phyloP scores from a whole-genome alignment of 768 basidiomycete species.

The Rhodotorula kratochvilovae region DNA sequence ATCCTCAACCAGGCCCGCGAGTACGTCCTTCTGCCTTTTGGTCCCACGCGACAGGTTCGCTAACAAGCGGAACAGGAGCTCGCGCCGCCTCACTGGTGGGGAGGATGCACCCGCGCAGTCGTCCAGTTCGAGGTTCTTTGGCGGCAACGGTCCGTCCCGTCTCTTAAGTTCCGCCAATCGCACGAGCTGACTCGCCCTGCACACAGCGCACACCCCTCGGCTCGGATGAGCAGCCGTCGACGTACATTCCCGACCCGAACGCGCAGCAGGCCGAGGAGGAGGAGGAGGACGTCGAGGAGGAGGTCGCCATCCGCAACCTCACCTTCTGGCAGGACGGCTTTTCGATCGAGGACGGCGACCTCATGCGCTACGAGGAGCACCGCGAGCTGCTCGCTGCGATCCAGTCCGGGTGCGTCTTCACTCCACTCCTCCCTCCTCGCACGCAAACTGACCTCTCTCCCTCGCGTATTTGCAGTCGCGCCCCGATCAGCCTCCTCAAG shows the following conservation, averaged over 20 bases:
- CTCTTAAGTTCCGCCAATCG: constrained; percentile 48
- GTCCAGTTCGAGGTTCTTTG: constrained; percentile 6
- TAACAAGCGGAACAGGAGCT: not conserved
- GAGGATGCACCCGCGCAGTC: not conserved
- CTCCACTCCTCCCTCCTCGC: no score
- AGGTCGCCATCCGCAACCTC: constrained; percentile 64
- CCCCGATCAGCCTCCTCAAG: constrained; percentile 71
- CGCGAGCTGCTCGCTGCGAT: constrained; percentile 67
- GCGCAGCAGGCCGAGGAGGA: constrained; percentile 47
- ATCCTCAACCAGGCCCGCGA: constrained; percentile 75
- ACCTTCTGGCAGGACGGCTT: constrained; percentile 95
- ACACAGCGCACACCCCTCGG: constrained; percentile 77
- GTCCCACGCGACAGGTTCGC: no score
- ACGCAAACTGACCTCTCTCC: no score
- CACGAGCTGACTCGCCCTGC: constrained; percentile 51
- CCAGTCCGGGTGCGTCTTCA: constrained; percentile 68
- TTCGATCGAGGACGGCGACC: constrained; percentile 77
- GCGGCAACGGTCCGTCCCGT: constrained; percentile 25
- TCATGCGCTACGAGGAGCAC: constrained; percentile 79
- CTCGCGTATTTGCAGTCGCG: no score
- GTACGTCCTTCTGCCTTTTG: constrained; percentile 50
- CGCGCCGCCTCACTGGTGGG: constrained; percentile 12
- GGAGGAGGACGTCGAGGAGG: constrained; percentile 52
- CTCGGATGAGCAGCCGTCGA: constrained; percentile 78
- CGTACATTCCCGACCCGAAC: constrained; percentile 68